Evolutionary conservation across 371 early-diverging fungal genomes (phyloP), one percentile per base, ranked within the genome.

Genomic region (Pancytospora philotis): DNA sequence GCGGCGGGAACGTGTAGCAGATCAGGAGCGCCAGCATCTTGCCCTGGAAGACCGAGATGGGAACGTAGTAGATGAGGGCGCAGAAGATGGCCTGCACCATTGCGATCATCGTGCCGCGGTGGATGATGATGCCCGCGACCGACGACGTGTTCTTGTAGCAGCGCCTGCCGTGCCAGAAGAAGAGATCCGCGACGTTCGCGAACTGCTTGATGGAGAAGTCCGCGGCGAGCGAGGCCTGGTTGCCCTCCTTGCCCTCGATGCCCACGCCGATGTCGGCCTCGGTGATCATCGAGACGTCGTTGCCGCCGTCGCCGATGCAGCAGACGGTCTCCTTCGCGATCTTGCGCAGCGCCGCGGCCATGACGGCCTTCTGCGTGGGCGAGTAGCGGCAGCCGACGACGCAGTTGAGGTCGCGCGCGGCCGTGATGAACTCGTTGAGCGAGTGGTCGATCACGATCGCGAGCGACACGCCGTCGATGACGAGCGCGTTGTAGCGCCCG

Each of bases 201-300:
- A 98, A 98, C 79, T 93, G 91, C 4, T 84, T 85, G 1, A 96
- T 83, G 0, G 91, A 89, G 72, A 93, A 92, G 81, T 98, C 98
- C 0, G 95, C 92, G 0, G 97, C 93, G 41, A 95, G 80, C 6
- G 91, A 88, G 1, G 98, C 96, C 77, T 95, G 95, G 76, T 85
- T 87, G 10, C 97, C 98, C 81, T 98, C 98, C 81, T 92, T 92
- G 58, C 98, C 97, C 3, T 90, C 91, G 71, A 98, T 90, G 31
- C 97, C 96, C 3, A 98, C 86, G 45, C 92, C 97, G n/a, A 95
- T 88, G 80, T 93, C 86, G 0, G 95, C 94, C 1, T 90, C 90
- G 75, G 90, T 91, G 68, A 98, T 95, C 98, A 98, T 98, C 34
- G 88, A 87, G 22, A 98, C 94, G 78, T 98, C 98, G 78, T 98